phyloP scores from a whole-genome alignment of 768 basidiomycete species.

The Amylocystis lapponica region DNA sequence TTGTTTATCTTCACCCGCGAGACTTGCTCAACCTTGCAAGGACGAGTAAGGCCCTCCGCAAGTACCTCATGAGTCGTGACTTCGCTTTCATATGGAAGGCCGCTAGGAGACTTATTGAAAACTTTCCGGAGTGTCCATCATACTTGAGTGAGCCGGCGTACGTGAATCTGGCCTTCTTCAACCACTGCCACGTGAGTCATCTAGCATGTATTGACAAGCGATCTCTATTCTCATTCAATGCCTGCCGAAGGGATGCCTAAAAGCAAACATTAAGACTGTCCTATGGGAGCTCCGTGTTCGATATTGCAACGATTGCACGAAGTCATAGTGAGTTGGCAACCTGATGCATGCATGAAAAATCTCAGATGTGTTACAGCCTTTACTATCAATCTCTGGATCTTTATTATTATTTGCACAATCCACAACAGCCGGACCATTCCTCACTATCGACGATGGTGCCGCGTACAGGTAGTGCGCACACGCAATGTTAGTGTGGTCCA shows the following conservation, averaged over 20 bases:
- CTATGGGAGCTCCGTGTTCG: constrained; percentile 1
- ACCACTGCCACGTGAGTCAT: constrained; percentile 28
- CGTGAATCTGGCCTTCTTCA: constrained; percentile 27
- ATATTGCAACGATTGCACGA: constrained; percentile 11
- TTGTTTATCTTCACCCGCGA: constrained; percentile 1
- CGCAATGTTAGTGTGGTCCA: too few relatives aligned
- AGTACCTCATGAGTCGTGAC: constrained; percentile 5
- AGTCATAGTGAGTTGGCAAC: neutral
- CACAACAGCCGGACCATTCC: too few relatives aligned
- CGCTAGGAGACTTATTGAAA: constrained; percentile 1
- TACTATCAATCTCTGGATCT: too few relatives aligned
- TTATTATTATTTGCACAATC: too few relatives aligned
- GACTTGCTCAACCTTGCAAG: constrained; percentile 10
- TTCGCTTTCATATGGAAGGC: constrained; percentile 6
- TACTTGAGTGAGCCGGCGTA: constrained; percentile 11
- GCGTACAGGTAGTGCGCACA: too few relatives aligned
- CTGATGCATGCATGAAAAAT: too few relatives aligned
- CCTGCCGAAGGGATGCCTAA: constrained; percentile 3
- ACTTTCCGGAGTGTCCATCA: constrained; percentile 9
- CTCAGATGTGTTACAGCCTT: too few relatives aligned
- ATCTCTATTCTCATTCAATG: too few relatives aligned
- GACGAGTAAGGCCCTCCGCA: constrained; percentile 2
- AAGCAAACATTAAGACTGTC: constrained; percentile 1
- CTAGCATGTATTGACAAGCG: neutral
- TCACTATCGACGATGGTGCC: too few relatives aligned